phyloP scores from a whole-genome alignment of 305 asterid species.

The Solanum aculeatissimum region DNA sequence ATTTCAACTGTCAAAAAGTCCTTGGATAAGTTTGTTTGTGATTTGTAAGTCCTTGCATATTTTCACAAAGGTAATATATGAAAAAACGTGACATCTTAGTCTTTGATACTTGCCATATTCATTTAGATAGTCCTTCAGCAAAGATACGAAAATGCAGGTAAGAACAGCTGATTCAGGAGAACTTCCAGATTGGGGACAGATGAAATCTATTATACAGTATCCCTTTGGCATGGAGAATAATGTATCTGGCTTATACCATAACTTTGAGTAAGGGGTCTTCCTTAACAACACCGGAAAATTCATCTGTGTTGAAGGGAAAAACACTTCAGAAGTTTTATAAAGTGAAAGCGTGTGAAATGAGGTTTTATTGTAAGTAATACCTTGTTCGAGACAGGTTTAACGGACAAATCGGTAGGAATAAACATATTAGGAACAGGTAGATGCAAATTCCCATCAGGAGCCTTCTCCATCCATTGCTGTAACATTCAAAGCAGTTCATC shows the following conservation, averaged over 20 bases:
- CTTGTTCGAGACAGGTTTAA: constrained; percentile 42
- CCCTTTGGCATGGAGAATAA: constrained; percentile 78
- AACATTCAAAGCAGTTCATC: not conserved
- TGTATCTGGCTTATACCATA: constrained; percentile 94
- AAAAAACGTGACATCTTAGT: not conserved
- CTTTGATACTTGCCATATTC: constrained; percentile 59
- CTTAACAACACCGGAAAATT: constrained; percentile 56
- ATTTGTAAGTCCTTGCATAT: not conserved
- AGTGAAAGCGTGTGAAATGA: not conserved
- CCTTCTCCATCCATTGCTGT: constrained; percentile 69
- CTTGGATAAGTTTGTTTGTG: not conserved
- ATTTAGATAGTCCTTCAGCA: constrained; percentile 87
- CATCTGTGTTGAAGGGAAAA: constrained; percentile 34
- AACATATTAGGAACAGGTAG: constrained; percentile 69
- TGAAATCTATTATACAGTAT: constrained; percentile 59
- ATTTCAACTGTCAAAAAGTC: not conserved
- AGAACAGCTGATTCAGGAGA: constrained; percentile 82
- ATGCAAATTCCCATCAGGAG: constrained; percentile 60
- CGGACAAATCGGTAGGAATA: constrained; percentile 79
- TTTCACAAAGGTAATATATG: not conserved
- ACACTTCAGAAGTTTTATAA: constrained; percentile 15
- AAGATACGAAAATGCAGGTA: constrained; percentile 61
- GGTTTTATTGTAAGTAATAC: constrained; percentile 21
- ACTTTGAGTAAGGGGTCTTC: constrained; percentile 65
- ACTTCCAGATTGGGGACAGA: constrained; percentile 70